Evolutionary conservation across 805 yeast species (phyloP).

Genomic region (Wickerhamiella brachini): DNA sequence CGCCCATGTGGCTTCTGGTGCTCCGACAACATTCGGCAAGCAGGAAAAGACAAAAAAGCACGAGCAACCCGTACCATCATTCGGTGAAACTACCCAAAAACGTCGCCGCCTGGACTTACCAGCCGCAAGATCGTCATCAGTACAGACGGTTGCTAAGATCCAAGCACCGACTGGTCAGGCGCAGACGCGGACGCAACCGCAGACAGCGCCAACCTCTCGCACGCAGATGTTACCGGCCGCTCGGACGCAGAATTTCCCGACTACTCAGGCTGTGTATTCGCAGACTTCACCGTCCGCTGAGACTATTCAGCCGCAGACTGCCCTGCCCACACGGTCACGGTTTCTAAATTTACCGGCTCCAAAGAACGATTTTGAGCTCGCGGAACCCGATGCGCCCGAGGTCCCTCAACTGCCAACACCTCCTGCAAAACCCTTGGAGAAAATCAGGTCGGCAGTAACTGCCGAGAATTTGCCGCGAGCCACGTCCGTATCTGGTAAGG

Average conservation of each 20-base stretch:
- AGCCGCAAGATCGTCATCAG: neutral
- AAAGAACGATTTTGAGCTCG: slow-evolving; percentile 25
- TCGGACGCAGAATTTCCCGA: no score
- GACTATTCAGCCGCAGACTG: neutral
- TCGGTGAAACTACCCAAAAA: neutral
- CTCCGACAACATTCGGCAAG: neutral
- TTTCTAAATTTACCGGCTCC: slow-evolving; percentile 27
- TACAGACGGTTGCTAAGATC: neutral
- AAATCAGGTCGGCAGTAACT: neutral
- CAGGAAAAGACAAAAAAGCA: neutral
- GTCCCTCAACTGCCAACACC: neutral
- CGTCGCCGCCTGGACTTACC: neutral
- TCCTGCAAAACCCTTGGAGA: neutral
- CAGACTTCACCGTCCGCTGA: neutral
- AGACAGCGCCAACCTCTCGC: no score
- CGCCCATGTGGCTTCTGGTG: neutral
- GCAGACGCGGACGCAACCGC: no score
- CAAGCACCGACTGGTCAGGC: no score
- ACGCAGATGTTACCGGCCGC: no score
- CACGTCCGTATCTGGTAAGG: neutral
- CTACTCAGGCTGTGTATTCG: no score
- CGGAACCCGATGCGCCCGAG: neutral
- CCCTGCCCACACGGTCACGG: neutral
- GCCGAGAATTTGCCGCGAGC: neutral
- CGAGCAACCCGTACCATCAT: neutral